phyloP scores from a whole-genome alignment of 2,329 filamentous ascomycete species.

The Penicillium psychrosexuale region DNA sequence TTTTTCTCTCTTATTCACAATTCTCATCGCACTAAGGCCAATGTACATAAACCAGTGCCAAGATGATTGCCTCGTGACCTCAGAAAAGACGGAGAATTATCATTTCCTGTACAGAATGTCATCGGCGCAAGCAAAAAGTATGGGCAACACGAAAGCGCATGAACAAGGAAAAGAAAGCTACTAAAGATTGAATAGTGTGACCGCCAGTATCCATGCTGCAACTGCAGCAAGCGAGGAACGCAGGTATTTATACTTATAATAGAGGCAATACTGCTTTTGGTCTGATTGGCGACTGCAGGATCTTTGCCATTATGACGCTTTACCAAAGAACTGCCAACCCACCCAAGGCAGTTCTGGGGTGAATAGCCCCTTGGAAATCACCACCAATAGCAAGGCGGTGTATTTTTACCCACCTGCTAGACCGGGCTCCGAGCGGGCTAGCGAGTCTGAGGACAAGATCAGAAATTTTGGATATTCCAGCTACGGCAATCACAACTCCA shows the following conservation, averaged over 20 bases:
- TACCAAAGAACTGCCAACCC: background rate
- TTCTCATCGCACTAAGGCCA: no score
- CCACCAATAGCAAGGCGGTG: background rate
- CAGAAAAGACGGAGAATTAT: background rate
- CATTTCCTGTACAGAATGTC: background rate
- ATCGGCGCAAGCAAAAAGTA: background rate
- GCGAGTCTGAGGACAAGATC: constrained; percentile 2
- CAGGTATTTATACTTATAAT: constrained; percentile 6
- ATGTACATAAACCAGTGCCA: no score
- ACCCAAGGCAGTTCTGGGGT: background rate
- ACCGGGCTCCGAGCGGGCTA: background rate
- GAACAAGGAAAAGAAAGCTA: no score
- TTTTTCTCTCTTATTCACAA: no score
- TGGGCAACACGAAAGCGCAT: background rate
- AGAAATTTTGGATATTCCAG: constrained; percentile 15
- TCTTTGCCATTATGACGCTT: constrained; percentile 16
- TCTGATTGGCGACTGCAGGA: background rate
- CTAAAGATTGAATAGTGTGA: constrained; percentile 13
- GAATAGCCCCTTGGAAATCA: background rate
- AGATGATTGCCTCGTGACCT: background rate
- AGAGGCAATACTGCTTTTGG: background rate
- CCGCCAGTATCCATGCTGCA: constrained; percentile 16
- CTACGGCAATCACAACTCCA: constrained; percentile 9
- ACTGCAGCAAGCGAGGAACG: constrained; percentile 17
- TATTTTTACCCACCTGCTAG: background rate